These are phyloP conservation scores for Fremontodendron californicum DNA, from an alignment of 345 rosid species.

Conservation along the genomic window DNA sequence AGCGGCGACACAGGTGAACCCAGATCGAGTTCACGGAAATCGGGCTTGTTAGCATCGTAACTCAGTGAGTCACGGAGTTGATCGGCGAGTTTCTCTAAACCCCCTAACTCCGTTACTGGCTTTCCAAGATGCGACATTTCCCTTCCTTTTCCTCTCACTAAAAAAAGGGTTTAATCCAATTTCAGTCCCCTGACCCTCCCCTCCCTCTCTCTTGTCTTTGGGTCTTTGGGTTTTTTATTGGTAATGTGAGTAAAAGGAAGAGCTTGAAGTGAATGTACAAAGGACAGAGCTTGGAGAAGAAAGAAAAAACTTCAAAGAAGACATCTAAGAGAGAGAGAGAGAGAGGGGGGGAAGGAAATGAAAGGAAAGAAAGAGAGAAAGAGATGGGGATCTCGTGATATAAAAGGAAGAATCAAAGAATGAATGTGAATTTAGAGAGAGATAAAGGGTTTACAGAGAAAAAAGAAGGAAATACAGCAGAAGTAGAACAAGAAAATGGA, in stretches of 20 bases:
- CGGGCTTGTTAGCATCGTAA: conserved; percentile 68
- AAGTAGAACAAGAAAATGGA: not conserved
- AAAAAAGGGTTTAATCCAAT: not conserved
- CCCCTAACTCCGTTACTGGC: conserved; percentile 30
- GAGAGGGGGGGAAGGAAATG: conserved; percentile 14
- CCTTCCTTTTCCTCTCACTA: not conserved
- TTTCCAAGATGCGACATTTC: conserved; percentile 64
- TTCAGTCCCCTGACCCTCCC: conserved; percentile 2
- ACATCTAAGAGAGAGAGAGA: conserved; percentile 28
- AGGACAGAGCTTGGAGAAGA: conserved; percentile 4
- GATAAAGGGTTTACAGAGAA: conserved; percentile 28
- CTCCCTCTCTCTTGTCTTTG: not conserved
- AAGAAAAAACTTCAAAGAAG: conserved; percentile 29
- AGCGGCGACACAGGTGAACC: conserved; percentile 95
- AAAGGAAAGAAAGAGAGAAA: conserved; percentile 17
- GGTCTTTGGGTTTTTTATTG: not conserved
- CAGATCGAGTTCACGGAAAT: conserved; percentile 68
- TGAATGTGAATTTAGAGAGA: conserved; percentile 44
- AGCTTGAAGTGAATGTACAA: not conserved
- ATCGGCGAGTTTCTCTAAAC: conserved; percentile 35
- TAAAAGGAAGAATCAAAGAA: conserved; percentile 61
- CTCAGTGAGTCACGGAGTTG: conserved; percentile 49
- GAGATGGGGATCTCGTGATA: conserved; percentile 73
- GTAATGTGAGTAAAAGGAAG: conserved; percentile 36
- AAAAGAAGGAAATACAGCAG: conserved; percentile 17